Base-by-base conservation (phyloP, 1,284 basidiomycete genomes). In the Vanrija humicola region DNA sequence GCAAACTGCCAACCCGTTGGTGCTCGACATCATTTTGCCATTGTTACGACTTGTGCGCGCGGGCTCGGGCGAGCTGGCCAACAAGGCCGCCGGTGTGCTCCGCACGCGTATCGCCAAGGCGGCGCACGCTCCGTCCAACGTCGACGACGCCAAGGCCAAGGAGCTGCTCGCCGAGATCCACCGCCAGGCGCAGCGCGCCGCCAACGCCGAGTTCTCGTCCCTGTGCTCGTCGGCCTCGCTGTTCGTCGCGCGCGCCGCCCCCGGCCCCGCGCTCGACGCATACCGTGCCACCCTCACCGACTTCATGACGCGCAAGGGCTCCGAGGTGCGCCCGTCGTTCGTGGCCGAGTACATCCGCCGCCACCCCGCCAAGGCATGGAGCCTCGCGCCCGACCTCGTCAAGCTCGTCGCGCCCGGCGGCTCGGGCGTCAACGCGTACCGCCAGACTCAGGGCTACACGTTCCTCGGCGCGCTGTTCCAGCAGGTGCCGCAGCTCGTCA, bases 81-180 rank as follows among this genome's bases (percentile, higher is more conserved):
- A 90, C 69, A 94, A 95, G 75, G 87, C 91, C 0, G 82, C 83
- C 47, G 86, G 87, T 18, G 83, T 97, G 57, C 78, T 97, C 44
- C 83, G 84, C 42, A 82, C 82, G 38, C 84, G 89, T 38, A 80
- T 96, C 55, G 92, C 88, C 68, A 87, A 88, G 19, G 64, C 83
- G 3, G 21, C 52, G 3, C 21, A 46, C 46, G 16, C 29, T 0
- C 86, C 87, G 1, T 63, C 72, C 5, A 74, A 77, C 16, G 77
- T 81, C n/a, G 82, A 86, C 55, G 59, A 71, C 14, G 55, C 43
- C 0, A 48, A 62, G n/a, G 62, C 58, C 21, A 70, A 77, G 38
- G 75, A 78, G 3, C 74, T 86, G n/a, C 77, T 92, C 19, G 77
- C 80, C 50, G 82, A 83, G 48, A 76, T 96, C 38, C 94, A 97